Percentiles rank a stretch among this genome's conserved stretches.
These are phyloP conservation scores for Globisporangium parvum DNA, from an alignment of 352 stramenopile species.

Conservation along the genomic window DNA sequence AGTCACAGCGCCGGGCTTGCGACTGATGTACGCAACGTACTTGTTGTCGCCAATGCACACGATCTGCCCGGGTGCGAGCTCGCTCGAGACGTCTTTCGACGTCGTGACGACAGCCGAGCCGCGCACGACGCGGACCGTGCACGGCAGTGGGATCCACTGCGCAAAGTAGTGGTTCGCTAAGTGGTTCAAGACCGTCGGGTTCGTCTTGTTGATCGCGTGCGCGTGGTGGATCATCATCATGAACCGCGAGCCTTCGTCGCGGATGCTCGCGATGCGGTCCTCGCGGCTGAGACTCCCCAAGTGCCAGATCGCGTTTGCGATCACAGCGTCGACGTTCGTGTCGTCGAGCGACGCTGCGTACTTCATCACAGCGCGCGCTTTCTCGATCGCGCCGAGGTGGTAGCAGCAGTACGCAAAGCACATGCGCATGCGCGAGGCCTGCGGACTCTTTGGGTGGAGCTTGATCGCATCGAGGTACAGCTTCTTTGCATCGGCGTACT, in stretches of 20 bases:
- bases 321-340: slow-evolving; percentile 93
- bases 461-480: slow-evolving; percentile 93
- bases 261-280: slow-evolving; percentile 69
- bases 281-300: slow-evolving; percentile 72
- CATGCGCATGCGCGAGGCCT: slow-evolving; percentile 90
- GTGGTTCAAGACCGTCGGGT: slow-evolving; percentile 94
- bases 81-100: slow-evolving; percentile 82
- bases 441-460: slow-evolving; percentile 88
- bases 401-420: slow-evolving; percentile 97
- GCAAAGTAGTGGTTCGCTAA: slow-evolving; percentile 98
- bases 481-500: slow-evolving; percentile 88
- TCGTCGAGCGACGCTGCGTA: slow-evolving; percentile 82
- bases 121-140: slow-evolving; percentile 77
- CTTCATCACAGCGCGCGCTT: slow-evolving; percentile 78
- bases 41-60: slow-evolving; percentile 91
- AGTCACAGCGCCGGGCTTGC: slow-evolving; percentile 51
- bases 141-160: slow-evolving; percentile 92
- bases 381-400: slow-evolving; percentile 88
- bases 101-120: slow-evolving; percentile 83
- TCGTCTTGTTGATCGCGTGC: slow-evolving; percentile 84
- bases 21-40: slow-evolving; percentile 88
- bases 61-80: slow-evolving; percentile 89
- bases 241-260: slow-evolving; percentile 85
- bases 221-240: slow-evolving; percentile 91
- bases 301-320: slow-evolving; percentile 91